phyloP scores from a whole-genome alignment of 2,329 filamentous ascomycete species.

The Escovopsis sp. region DNA sequence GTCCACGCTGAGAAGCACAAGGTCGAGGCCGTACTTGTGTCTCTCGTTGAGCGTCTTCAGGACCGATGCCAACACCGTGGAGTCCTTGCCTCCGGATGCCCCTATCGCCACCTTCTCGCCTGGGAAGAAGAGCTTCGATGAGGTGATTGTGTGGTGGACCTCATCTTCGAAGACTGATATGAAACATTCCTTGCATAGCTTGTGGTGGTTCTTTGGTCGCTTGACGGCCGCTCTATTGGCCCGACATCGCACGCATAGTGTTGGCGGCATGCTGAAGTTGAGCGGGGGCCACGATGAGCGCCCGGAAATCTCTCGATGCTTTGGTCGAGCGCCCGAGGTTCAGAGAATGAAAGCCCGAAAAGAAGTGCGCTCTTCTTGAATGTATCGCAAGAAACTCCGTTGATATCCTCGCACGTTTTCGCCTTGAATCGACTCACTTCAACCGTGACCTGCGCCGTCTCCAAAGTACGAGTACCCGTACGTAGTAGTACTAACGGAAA shows the following conservation, averaged over 20 bases:
- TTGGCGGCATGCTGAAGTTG: conserved; percentile 52
- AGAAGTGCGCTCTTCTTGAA: neutral
- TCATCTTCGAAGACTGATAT: conserved; percentile 79
- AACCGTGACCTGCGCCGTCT: no score
- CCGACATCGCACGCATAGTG: conserved; percentile 62
- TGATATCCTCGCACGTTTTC: no score
- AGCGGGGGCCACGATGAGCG: neutral
- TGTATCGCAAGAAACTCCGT: no score
- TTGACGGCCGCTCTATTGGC: conserved; percentile 73
- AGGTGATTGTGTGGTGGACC: conserved; percentile 80
- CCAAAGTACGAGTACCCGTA: no score
- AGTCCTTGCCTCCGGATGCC: conserved; percentile 93
- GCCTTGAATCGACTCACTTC: no score
- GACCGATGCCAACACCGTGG: conserved; percentile 86
- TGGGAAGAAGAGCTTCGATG: conserved; percentile 63
- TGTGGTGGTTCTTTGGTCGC: conserved; percentile 85
- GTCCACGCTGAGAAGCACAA: conserved; percentile 82
- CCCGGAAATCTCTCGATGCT: no score
- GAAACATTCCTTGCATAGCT: conserved; percentile 85
- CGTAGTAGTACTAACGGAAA: no score
- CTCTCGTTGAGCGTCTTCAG: conserved; percentile 89
- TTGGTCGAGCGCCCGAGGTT: neutral
- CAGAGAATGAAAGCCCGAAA: neutral
- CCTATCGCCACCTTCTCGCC: conserved; percentile 89
- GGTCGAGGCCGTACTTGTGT: conserved; percentile 70